Conservation (phyloP, 345 rosid genomes). For the Salix dunnii region DNA sequence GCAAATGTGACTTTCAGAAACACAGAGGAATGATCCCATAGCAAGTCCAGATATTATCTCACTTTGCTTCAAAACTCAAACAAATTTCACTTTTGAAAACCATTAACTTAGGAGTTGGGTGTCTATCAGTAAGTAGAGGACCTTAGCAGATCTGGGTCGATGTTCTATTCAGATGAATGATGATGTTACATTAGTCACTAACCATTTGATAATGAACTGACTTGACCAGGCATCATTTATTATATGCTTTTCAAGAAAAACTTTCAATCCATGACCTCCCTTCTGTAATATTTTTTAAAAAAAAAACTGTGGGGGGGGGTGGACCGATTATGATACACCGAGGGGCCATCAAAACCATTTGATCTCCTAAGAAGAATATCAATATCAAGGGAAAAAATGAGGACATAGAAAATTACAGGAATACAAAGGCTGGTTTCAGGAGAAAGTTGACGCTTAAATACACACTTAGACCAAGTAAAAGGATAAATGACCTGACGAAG, state of each 20-base stretch:
- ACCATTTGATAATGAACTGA: background rate
- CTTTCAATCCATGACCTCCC: background rate
- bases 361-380: background rate
- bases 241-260: background rate
- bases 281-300: background rate
- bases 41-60: background rate
- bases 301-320: background rate
- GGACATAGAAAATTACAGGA: background rate
- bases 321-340: background rate
- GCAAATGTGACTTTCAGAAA: background rate
- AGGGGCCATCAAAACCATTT: background rate
- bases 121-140: background rate
- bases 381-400: background rate
- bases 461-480: background rate
- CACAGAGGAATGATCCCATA: background rate
- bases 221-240: background rate
- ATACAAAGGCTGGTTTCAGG: background rate
- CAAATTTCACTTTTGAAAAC: background rate
- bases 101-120: background rate
- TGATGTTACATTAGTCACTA: background rate
- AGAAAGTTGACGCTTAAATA: conserved; percentile 5
- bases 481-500: conserved; percentile 45
- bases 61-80: background rate
- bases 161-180: background rate
- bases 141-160: background rate